Base-by-base conservation (phyloP, 2,329 filamentous ascomycete genomes). In the Colletotrichum salicis region DNA sequence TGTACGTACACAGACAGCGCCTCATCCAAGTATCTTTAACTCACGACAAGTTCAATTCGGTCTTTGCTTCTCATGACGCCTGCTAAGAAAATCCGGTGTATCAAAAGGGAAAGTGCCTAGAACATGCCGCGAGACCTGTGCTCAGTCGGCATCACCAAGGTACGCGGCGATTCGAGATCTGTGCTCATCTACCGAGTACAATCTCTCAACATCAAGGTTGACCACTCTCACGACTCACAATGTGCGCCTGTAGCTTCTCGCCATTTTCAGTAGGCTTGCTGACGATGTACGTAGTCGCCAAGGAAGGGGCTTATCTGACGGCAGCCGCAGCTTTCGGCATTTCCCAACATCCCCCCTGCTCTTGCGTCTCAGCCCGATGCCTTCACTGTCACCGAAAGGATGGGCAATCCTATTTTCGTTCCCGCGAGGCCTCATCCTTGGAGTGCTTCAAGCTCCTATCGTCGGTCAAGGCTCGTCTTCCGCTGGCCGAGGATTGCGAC, bases 281-380 rank as follows among this genome's bases (percentile, higher is more conserved):
- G 67, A 70, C 62, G 56, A 66, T 35, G 61, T 62, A 61, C 33
- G 62, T 60, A 51, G 67, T 55, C 48, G 62, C 62, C 67, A 70
- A 70, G 67, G 57, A 67, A 62, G 37, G 56, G 68, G 63, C 68
- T 58, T 71, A 57, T 71, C 63, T 70, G 56, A 70, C 63, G 51
- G 37, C 45, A 71, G 58, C 69, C 64, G 69, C 64, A 71, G 58
- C 41, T 67, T 59, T 69, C 69, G 69, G 69, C 69, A 71, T 57
- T 64, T 56, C 59, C 55, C 15, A 11, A 71, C 11, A 7, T 57
- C 24, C 45, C 37, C 37, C 31, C 35, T 45, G 33, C 24, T 58
- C 64, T 57, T 68, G 68, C 64, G 62, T 59, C 69, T 58, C 64
- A 63, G 57, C 69, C 64, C 54, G 54, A 71, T 24, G 41, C 52